Evolutionary conservation across 768 basidiomycete genomes (phyloP).

Genomic region (Boletus edulis): DNA sequence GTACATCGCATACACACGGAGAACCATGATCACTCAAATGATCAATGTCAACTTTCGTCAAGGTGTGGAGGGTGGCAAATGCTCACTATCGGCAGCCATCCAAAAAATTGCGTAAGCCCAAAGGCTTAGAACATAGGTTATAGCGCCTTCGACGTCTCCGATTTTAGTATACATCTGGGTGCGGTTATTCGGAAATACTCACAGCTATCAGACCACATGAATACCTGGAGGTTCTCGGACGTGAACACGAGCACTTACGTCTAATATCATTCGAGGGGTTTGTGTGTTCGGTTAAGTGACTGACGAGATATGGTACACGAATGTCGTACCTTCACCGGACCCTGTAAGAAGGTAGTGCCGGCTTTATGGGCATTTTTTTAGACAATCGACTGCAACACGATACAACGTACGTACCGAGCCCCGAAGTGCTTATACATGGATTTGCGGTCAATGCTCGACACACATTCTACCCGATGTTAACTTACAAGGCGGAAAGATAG

Average conservation of each 20-base stretch:
- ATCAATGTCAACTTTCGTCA: too few species aligned
- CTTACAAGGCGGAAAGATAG: not conserved
- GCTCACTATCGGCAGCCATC: too few species aligned
- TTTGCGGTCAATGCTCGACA: not conserved
- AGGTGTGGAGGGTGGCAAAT: too few species aligned
- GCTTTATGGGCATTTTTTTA: not conserved
- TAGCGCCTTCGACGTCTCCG: not conserved
- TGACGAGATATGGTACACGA: too few species aligned
- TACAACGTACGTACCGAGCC: not conserved
- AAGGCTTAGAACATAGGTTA: not conserved
- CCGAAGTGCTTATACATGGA: not conserved
- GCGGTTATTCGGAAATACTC: not conserved
- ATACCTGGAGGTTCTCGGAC: too few species aligned
- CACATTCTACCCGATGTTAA: not conserved
- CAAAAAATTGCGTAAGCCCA: not conserved
- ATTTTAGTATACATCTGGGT: too few species aligned
- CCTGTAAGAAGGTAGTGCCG: not conserved
- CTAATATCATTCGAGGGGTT: not conserved
- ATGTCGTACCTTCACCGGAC: not conserved
- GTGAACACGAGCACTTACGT: not conserved
- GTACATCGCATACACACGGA: too few species aligned
- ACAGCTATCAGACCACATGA: not conserved
- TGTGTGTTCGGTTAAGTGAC: not conserved
- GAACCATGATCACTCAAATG: too few species aligned
- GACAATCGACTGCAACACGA: too few species aligned